Conservation (phyloP, 192 early-diverging fungal species). For the Coemansia sp. region DNA sequence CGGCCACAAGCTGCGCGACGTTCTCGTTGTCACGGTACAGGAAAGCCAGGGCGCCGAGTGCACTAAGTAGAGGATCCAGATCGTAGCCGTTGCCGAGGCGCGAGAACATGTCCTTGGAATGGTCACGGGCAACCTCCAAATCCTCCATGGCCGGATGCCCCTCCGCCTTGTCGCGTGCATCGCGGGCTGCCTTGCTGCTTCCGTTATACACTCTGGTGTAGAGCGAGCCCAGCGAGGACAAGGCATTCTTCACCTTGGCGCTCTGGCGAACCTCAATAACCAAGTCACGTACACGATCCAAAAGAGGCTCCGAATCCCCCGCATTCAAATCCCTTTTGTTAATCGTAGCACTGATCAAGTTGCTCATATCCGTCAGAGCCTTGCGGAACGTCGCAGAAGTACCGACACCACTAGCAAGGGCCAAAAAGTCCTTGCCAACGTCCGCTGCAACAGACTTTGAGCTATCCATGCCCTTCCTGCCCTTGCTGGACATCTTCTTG, state of each 20-base stretch:
- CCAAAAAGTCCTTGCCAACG: constrained; percentile 38
- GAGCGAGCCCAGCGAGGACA: constrained; percentile 31
- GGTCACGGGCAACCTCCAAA: constrained; percentile 14
- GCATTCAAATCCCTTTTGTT: constrained; percentile 14
- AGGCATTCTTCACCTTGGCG: constrained; percentile 17
- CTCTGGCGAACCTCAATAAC: constrained; percentile 32
- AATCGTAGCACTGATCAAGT: constrained; percentile 22
- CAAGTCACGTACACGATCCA: constrained; percentile 34
- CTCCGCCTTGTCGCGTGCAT: constrained; percentile 13
- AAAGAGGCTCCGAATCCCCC: constrained; percentile 8
- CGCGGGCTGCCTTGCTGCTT: constrained; percentile 5
- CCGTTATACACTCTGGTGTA: constrained; percentile 15
- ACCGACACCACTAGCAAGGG: constrained; percentile 25
- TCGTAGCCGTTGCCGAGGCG: constrained; percentile 40
- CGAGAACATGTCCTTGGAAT: constrained; percentile 24
- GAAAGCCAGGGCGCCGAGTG: constrained; percentile 19
- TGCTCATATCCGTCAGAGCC: constrained; percentile 20
- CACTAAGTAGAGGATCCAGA: constrained; percentile 12
- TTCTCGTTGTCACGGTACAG: constrained; percentile 34
- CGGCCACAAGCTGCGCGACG: constrained; percentile 21
- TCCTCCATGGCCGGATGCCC: constrained; percentile 33
- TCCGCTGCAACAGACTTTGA: constrained; percentile 9
- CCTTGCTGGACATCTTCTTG: constrained; percentile 29
- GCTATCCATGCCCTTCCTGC: constrained; percentile 16
- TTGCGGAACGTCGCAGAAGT: constrained; percentile 39